Evolutionary conservation across 768 basidiomycete genomes (phyloP), one percentile per base, ranked within the genome.

Genomic region (Auriscalpium vulgare): DNA sequence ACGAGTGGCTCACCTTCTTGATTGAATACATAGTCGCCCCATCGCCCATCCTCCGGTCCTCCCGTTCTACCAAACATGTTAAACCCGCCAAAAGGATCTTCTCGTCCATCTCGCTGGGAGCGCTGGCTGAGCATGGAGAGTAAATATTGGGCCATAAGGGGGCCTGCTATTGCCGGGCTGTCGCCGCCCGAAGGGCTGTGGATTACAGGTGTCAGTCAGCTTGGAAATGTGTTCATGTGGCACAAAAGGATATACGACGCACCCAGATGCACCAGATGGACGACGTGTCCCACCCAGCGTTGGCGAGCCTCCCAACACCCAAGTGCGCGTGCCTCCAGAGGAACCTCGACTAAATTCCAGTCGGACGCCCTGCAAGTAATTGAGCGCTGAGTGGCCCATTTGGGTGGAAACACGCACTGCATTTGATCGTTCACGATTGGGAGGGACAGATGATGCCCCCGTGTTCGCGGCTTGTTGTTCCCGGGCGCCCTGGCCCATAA

Each of bases 21-120:
- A 59, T 84, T 90, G 64, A 92, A 88, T 6, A 90, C 94, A 72
- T 95, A 97, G 68, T 97, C 94, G 3, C 94, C 94, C 80, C 85
- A 81, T 64, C 82, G 74, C 1, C 87, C 85, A 37, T 71, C 71
- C 54, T 78, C 74, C 4, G 78, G 73, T 34, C 66, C 67, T 9
- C 72, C 74, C 47, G 68, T 68, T 7, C 66, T 67, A 8, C 72
- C 73, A 44, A 68, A 68, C 4, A 67, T 57, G 55, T 62, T 56
- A 17, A 55, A 54, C 23, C 66, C 66, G n/a, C 72, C 72, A 40
- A 83, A 71, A 43, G 81, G 50, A 13, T 75, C 75, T 29, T 70
- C 55, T 53, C 76, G 74, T 56, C 80, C 79, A 34, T 75, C 74
- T 37, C 76, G 70, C 52, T 66, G 53, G 45, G 62, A 35, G 75